These are phyloP conservation scores for Acorus calamus DNA, from an alignment of 106 monocot species.

Conservation along the genomic window DNA sequence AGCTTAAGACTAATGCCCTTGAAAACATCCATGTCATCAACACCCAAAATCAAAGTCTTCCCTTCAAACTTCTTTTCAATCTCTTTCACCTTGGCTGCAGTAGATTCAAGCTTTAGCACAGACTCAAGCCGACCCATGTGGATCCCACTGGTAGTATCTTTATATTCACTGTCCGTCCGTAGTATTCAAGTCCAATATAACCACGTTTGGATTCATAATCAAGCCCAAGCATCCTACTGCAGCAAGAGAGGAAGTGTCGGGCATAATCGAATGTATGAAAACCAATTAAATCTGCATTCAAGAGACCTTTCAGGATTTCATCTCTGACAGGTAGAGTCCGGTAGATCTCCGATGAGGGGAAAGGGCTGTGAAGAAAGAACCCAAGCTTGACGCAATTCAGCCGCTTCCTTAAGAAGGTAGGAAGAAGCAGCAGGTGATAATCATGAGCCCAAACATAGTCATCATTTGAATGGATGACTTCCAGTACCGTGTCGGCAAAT, in stretches of 20 bases:
- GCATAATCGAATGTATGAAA: slow-evolving; percentile 20
- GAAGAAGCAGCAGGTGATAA: slow-evolving; percentile 55
- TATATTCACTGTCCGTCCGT: slow-evolving; percentile 41
- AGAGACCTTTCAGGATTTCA: slow-evolving; percentile 29
- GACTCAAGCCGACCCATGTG: slow-evolving; percentile 35
- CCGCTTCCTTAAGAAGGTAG: slow-evolving; percentile 36
- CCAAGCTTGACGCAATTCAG: slow-evolving; percentile 37
- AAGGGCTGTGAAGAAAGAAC: slow-evolving; percentile 41
- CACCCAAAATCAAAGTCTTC: slow-evolving; percentile 33
- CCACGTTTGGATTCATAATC: slow-evolving; percentile 43
- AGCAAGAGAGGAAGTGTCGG: slow-evolving; percentile 31
- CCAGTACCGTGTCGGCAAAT: slow-evolving; percentile 35
- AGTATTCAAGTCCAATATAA: slow-evolving; percentile 40
- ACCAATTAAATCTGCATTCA: slow-evolving; percentile 44
- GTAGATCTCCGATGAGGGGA: slow-evolving; percentile 43
- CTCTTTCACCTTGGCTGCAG: slow-evolving; percentile 33
- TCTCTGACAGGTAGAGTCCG: slow-evolving; percentile 41
- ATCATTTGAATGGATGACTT: slow-evolving; percentile 36
- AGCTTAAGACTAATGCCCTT: slow-evolving; percentile 54
- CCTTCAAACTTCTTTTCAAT: slow-evolving; percentile 26
- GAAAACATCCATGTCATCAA: slow-evolving; percentile 59
- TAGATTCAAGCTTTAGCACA: slow-evolving; percentile 19
- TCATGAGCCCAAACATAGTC: slow-evolving; percentile 43
- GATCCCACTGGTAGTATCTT: slow-evolving; percentile 52
- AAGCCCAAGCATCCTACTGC: slow-evolving; percentile 36